Conservation (phyloP, 2,329 filamentous ascomycete genomes). For the Stagonosporopsis cucurbitacearum region DNA sequence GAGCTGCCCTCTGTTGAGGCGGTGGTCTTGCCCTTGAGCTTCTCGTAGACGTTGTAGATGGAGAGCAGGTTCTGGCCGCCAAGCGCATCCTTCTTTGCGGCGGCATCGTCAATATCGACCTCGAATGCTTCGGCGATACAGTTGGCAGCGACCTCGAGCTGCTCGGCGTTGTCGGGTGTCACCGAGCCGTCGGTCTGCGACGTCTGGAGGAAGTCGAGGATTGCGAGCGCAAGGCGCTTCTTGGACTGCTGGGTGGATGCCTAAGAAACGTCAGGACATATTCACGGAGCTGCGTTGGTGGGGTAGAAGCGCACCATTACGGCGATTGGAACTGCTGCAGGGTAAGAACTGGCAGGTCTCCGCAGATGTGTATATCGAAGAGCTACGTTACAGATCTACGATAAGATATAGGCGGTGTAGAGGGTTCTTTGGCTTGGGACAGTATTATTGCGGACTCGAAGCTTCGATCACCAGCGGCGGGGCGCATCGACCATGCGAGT, state of each 20-base stretch:
- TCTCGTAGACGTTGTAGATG: slow-evolving; percentile 97
- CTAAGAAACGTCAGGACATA: slow-evolving; percentile 33
- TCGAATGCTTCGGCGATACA: slow-evolving; percentile 97
- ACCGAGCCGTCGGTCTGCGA: slow-evolving; percentile 90
- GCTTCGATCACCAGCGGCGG: slow-evolving; percentile 28
- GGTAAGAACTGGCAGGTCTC: background rate
- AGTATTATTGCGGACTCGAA: slow-evolving; percentile 29
- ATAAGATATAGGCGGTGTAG: slow-evolving; percentile 2
- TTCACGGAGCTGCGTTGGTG: slow-evolving; percentile 15
- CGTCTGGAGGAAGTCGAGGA: slow-evolving; percentile 90
- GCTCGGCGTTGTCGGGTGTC: slow-evolving; percentile 85
- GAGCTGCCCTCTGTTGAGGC: slow-evolving; percentile 53
- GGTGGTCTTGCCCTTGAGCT: slow-evolving; percentile 74
- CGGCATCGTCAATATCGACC: slow-evolving; percentile 80
- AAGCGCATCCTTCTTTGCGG: slow-evolving; percentile 76
- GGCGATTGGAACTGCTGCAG: slow-evolving; percentile 22
- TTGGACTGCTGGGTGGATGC: slow-evolving; percentile 57
- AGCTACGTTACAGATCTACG: background rate
- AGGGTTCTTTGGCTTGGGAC: slow-evolving; percentile 1
- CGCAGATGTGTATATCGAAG: background rate
- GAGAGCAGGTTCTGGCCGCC: slow-evolving; percentile 85
- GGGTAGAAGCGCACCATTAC: slow-evolving; percentile 37
- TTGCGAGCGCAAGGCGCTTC: slow-evolving; percentile 93
- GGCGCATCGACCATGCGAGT: slow-evolving; percentile 4
- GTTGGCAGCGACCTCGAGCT: slow-evolving; percentile 90